These are phyloP conservation scores for Fusarium redolens DNA, from an alignment of 2,329 filamentous ascomycete genomes.

Conservation along the genomic window DNA sequence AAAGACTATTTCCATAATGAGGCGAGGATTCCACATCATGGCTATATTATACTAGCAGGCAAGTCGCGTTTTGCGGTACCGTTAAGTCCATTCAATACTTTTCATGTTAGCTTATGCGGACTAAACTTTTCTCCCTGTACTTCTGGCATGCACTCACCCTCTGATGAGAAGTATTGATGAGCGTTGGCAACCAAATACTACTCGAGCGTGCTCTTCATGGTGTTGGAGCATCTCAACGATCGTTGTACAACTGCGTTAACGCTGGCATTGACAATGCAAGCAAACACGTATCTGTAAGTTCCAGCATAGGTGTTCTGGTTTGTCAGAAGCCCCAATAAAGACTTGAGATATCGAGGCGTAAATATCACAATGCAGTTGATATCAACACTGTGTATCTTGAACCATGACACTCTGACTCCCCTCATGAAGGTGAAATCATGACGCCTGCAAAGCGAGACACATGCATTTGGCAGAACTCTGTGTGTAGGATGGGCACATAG, in stretches of 20 bases:
- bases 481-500: background rate
- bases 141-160: background rate
- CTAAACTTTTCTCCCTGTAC: no score
- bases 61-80: background rate
- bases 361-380: background rate
- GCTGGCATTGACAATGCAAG: slow-evolving; percentile 1
- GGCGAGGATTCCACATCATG: background rate
- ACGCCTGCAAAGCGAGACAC: background rate
- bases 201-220: background rate
- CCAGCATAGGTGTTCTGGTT: slow-evolving; percentile 4
- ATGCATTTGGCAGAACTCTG: background rate
- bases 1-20: background rate
- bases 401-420: background rate
- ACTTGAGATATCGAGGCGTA: background rate
- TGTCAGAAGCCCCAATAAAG: background rate
- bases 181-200: background rate
- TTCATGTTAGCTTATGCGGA: background rate
- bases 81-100: background rate
- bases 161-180: background rate
- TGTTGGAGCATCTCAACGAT: background rate
- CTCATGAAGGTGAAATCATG: background rate
- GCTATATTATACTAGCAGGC: background rate
- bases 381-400: background rate
- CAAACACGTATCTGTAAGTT: background rate
- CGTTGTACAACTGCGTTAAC: background rate